Base-by-base conservation (phyloP, 306 rosid genomes). In the Dalbergia oliveri region DNA sequence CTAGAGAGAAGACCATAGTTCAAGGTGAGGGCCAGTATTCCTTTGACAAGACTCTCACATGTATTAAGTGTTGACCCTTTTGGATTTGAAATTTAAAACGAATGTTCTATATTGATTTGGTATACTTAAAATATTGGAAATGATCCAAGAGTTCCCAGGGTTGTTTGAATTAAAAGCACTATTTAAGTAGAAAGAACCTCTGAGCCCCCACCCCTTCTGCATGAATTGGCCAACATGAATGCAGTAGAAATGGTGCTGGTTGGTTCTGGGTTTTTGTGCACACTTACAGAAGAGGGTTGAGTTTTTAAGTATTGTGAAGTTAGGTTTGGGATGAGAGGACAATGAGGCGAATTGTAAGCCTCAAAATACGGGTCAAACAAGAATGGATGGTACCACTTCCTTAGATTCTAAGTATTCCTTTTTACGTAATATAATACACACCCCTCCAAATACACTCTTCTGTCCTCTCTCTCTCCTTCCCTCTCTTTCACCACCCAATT, bases 331-430 rank as follows among this genome's bases (percentile, higher is more conserved):
- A 80, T 86, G 91, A 86, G 90, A 87, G 83, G 82, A 87, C 92
- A 87, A 51, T 80, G 93, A 86, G 83, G 87, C 92, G 91, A 74
- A 51, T 87, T 84, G 89, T 84, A 81, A 82, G 97, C 80, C 97
- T 79, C 37, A 85, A 87, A 84, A 73, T 91, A 87, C 88, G 97
- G 97, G 97, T 93, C 97, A 93, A 93, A 93, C 97, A 87, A 89
- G 92, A 87, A 83, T 47, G 66, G 88, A 88, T 88, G 84, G 88
- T 86, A 88, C 91, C 90, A 83, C 78, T 91, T 72, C 86, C 97
- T 91, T 91, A 26, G 84, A 85, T 34, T 89, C 89, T 89, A 93
- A 89, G 94, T 85, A 88, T 68, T 67, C 71, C 14, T 45, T 78
- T 76, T 53, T 70, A 66, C 44, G 39, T 57, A 54, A 76, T 75